Base-by-base conservation (phyloP, 257 asterid genomes). In the Thymus quinquecostatus region DNA sequence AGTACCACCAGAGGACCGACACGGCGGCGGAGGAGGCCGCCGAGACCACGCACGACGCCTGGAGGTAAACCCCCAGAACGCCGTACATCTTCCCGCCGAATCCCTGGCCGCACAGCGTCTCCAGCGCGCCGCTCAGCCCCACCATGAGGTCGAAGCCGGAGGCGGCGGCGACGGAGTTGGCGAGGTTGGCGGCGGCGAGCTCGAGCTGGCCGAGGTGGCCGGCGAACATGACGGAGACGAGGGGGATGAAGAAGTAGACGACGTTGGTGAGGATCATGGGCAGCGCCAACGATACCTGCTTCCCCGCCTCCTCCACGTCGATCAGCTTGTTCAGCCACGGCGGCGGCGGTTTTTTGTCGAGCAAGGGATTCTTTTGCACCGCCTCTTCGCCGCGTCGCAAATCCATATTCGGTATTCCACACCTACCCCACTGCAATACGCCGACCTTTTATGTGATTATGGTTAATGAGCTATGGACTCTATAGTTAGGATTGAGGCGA, bases 41-140 rank as follows among this genome's bases (percentile, higher is more conserved):
- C 1, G 96, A 81, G 55, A 88, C 73, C 45, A 88, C 60, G 84
- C 92, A 89, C 4, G 96, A 86, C 6, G 96, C 80, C 9, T 92
- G 98, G 2, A 92, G 86, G 60, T 92, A 83, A 27, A 89, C 66
- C 2, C 98, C 98, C 27, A 89, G 8, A 82, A 74, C 75, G 33
- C 85, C 55, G 44, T 89, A 86, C 74, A 74, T 34, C 66, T 76
- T 85, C 13, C 96, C 96, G 2, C 98, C 96, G 7, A 75, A 89
- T 48, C 92, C 92, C 83, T 92, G 96, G 10, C 98, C 96, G 6
- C 98, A 92, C 54, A 92, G 68, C 27, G 96, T 92, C 82, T 92
- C 98, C 7, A 92, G 94, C 8, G 96, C 94, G 56, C 96, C 96
- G 48, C 96, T 88, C 69, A 84, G 71, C n/a, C 98, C 98, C 34